Evolutionary conservation across 306 rosid genomes (phyloP), one percentile per base, ranked within the genome.

Genomic region (Lupinus albus): DNA sequence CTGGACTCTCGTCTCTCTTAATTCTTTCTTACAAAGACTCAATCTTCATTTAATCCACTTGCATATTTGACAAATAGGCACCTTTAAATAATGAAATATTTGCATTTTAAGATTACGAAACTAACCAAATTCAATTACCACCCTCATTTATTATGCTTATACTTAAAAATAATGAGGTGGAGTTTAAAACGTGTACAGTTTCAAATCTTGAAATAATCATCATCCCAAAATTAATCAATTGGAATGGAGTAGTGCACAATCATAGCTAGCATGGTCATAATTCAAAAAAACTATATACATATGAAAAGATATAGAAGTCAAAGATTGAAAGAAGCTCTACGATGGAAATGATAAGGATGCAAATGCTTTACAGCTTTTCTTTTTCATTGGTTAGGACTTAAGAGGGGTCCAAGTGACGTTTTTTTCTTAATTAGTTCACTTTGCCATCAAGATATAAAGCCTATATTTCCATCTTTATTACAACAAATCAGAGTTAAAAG

Each of bases 301-400:
- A 68, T 12, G 11, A 41, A 72, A 78, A 68, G 64, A 73, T 8
- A 21, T 47, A 61, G 46, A 7, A 49, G 79, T 80, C 63, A 80
- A 70, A 65, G 67, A 30, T 70, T 75, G 71, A 64, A 64, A 65
- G 62, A 6, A 45, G 15, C 52, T 51, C 46, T 4, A 39, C 55
- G 21, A 64, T 64, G 41, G 41, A 76, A 70, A 25, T 53, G 66
- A 57, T 9, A 49, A 48, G 44, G 55, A 70, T 55, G 49, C 25
- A 61, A 15, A 47, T 63, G 48, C 55, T 78, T 61, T 54, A 35
- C 47, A 58, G 53, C 64, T 69, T 62, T 68, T 56, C 11, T 17
- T 36, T 36, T 64, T 35, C 68, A 4, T 41, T 48, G 6, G 38
- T 47, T 11, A 47, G 55, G 35, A 53, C n/a, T n/a, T n/a, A n/a